These are phyloP conservation scores for Maudiozyma barnettii DNA, from an alignment of 805 yeast species.

Conservation along the genomic window DNA sequence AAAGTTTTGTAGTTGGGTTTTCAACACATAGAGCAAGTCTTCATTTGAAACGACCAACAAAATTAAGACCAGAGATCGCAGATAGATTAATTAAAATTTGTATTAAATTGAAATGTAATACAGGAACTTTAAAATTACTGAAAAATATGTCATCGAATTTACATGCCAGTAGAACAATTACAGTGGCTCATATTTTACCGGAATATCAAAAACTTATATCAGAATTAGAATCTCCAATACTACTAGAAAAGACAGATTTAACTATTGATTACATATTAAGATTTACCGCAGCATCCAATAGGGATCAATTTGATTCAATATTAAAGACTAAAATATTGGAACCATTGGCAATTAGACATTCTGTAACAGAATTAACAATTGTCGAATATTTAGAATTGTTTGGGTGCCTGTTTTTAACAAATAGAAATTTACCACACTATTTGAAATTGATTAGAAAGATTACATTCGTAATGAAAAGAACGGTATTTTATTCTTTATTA, in stretches of 20 bases:
- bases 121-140: slow-evolving; percentile 22
- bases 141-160: slow-evolving; percentile 17
- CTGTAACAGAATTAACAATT: slow-evolving; percentile 30
- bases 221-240: slow-evolving; percentile 7
- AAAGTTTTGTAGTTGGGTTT: slow-evolving; percentile 25
- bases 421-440: slow-evolving; percentile 28
- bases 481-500: slow-evolving; percentile 36
- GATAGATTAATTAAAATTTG: slow-evolving; percentile 17
- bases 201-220: slow-evolving; percentile 12
- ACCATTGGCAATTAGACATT: slow-evolving; percentile 27
- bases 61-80: slow-evolving; percentile 16
- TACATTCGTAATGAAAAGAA: slow-evolving; percentile 31
- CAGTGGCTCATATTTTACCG: slow-evolving; percentile 10
- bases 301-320: slow-evolving; percentile 33
- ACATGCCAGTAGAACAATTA: slow-evolving; percentile 4
- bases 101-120: slow-evolving; percentile 26
- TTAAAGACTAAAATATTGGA: slow-evolving; percentile 13
- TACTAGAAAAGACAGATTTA: slow-evolving; percentile 27
- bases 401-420: slow-evolving; percentile 33
- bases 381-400: slow-evolving; percentile 38
- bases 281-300: slow-evolving; percentile 42
- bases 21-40: slow-evolving; percentile 27
- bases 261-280: slow-evolving; percentile 34
- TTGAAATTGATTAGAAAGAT: slow-evolving; percentile 32
- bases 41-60: slow-evolving; percentile 27